Conservation (phyloP, 2,329 filamentous ascomycete genomes). For the Aplosporella prunicola region DNA sequence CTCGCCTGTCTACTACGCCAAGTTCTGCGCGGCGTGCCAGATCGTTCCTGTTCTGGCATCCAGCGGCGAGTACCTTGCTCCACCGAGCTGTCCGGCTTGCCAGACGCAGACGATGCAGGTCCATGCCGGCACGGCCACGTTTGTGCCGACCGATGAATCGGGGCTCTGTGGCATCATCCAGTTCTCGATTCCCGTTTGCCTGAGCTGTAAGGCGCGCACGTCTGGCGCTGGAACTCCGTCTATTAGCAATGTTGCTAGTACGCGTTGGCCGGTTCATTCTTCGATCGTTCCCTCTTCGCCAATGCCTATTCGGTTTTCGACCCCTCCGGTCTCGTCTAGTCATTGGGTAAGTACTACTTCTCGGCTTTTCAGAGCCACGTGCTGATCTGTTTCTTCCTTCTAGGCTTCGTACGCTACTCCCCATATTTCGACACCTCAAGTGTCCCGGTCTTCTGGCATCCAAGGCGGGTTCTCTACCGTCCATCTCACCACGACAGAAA, state of each 20-base stretch:
- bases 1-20: constrained; percentile 2
- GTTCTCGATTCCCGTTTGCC: background rate
- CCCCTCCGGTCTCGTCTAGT: background rate
- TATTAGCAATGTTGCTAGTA: too few relatives aligned
- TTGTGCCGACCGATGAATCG: background rate
- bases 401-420: background rate
- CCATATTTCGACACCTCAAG: background rate
- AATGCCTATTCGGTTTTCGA: background rate
- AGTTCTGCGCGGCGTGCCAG: background rate
- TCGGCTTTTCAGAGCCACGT: too few relatives aligned
- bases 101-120: constrained; percentile 1
- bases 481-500: background rate
- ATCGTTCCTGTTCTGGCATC: background rate
- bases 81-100: background rate
- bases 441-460: background rate
- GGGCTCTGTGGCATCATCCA: background rate
- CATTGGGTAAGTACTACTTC: too few relatives aligned
- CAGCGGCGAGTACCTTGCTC: background rate
- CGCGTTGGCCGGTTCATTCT: too few relatives aligned
- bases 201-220: background rate
- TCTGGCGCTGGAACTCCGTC: too few relatives aligned
- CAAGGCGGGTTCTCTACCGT: background rate
- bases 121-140: background rate
- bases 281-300: too few relatives aligned
- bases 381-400: background rate